Percentiles rank a stretch among this genome's conserved stretches.
Conservation (phyloP, 1,139 yeast species). For the Yamadazyma sp. region DNA sequence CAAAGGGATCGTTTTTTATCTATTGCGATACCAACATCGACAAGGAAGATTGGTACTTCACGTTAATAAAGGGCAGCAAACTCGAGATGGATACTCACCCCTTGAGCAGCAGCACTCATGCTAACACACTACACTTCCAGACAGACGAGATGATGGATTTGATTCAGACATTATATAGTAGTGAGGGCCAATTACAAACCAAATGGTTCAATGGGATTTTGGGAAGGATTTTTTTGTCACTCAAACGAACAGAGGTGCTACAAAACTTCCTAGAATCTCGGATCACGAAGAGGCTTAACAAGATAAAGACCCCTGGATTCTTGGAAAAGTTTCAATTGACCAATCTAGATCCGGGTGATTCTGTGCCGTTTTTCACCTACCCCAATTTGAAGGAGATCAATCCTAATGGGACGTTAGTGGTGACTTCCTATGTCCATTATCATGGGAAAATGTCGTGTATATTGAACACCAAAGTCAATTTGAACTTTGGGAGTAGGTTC, state of each 20-base stretch:
- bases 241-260: constrained; percentile 69
- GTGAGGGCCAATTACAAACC: constrained; percentile 80
- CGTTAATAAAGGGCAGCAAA: constrained; percentile 74
- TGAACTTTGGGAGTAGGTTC: constrained; percentile 64
- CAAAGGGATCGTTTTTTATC: constrained; percentile 63
- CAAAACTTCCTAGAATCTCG: constrained; percentile 56
- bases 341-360: constrained; percentile 70
- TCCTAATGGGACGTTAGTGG: constrained; percentile 77
- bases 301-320: constrained; percentile 84
- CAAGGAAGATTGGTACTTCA: constrained; percentile 92
- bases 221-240: constrained; percentile 76
- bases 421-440: constrained; percentile 64
- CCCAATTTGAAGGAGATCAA: constrained; percentile 70
- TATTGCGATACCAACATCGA: constrained; percentile 76
- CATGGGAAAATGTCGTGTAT: constrained; percentile 73
- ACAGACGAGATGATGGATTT: constrained; percentile 71
- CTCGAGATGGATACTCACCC: constrained; percentile 18
- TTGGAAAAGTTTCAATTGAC: constrained; percentile 78
- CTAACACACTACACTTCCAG: constrained; percentile 70
- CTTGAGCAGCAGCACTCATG: constrained; percentile 46
- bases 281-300: constrained; percentile 69
- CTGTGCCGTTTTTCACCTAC: constrained; percentile 78
- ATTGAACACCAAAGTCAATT: constrained; percentile 73
- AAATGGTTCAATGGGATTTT: constrained; percentile 88
- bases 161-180: constrained; percentile 74